Evolutionary conservation across 2,329 filamentous ascomycete genomes (phyloP), one percentile per base, ranked within the genome.

Genomic region (Colletotrichum sojae): DNA sequence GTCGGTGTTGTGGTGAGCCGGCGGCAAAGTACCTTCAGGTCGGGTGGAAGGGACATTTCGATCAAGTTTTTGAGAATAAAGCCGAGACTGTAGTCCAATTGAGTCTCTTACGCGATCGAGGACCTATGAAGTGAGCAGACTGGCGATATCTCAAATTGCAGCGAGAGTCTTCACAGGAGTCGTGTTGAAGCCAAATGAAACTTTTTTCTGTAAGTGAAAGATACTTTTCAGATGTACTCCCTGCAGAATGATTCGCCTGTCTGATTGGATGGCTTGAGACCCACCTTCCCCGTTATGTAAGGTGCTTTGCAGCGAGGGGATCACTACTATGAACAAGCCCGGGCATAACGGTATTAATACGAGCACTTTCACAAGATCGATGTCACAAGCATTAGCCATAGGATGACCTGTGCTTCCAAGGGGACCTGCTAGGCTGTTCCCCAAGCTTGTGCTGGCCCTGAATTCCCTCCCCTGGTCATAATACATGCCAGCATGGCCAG

Each of bases 1-100:
- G 89, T 85, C 0, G 92, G 86, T 12, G 92, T 91, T 1, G 92
- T 90, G 1, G 91, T 90, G 73, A 98, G 84, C 72, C 90, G 89
- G 70, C 90, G 88, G 74, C 89, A 92, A 52, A 94, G 83, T 57
- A 90, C 86, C 69, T 87, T 85, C 16, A 94, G 83, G 74, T 91
- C 89, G 48, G 89, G 83, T 6, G 85, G 86, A 40, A 83, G 77
- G 68, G 83, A 79, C 75, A 83, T 80, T 61, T 43, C 54, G 20
- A 54, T 20, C 3, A 1, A 43, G 12, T 22, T n/a, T 6, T 13
- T 0, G n/a, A 36, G 15, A 5, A 13, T 12, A 20, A 2, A 3
- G 16, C 13, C 25, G 4, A 18, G 8, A 2, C 0, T 6, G 27
- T 15, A 45, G 13, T 18, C 25, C 36, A 43, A 67, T 56, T 60